Percentiles rank a stretch among this genome's conserved stretches.
phyloP scores from a whole-genome alignment of 441 rosid species.

The Gossypium gossypioides region DNA sequence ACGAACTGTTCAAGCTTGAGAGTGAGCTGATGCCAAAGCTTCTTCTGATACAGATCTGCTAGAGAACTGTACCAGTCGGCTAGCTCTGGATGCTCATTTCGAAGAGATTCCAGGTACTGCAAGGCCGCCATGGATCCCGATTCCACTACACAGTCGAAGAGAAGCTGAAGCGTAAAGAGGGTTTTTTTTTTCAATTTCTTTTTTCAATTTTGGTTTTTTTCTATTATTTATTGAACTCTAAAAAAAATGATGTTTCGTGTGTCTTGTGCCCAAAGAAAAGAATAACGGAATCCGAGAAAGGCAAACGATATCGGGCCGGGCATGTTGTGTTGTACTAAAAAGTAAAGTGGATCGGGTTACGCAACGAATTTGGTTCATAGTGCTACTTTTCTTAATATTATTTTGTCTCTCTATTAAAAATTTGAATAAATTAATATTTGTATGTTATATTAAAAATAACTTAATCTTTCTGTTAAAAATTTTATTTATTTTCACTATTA shows the following conservation, averaged over 20 bases:
- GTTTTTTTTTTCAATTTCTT: background rate
- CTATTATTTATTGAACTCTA: background rate
- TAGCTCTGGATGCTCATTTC: background rate
- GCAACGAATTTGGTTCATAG: background rate
- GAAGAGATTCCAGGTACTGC: constrained; percentile 1
- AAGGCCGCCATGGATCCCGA: constrained; percentile 18
- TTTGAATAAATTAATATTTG: background rate
- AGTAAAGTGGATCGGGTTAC: background rate
- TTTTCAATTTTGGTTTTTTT: background rate
- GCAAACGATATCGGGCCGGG: background rate
- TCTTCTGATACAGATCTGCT: constrained; percentile 42
- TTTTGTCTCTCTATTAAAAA: too few relatives aligned
- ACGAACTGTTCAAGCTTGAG: constrained; percentile 91
- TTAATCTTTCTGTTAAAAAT: too few relatives aligned
- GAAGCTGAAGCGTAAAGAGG: background rate
- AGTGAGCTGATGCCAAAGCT: constrained; percentile 98
- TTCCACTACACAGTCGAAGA: constrained; percentile 13
- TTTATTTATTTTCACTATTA: too few relatives aligned
- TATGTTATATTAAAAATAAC: too few relatives aligned
- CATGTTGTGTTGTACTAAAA: background rate
- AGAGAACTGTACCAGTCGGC: background rate
- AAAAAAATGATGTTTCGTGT: background rate
- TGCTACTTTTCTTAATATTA: background rate
- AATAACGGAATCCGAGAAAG: background rate
- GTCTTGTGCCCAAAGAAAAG: constrained; percentile 46